Evolutionary conservation across 2,329 filamentous ascomycete genomes (phyloP), one percentile per base, ranked within the genome.

Genomic region (Dryadomyces sulphureus): DNA sequence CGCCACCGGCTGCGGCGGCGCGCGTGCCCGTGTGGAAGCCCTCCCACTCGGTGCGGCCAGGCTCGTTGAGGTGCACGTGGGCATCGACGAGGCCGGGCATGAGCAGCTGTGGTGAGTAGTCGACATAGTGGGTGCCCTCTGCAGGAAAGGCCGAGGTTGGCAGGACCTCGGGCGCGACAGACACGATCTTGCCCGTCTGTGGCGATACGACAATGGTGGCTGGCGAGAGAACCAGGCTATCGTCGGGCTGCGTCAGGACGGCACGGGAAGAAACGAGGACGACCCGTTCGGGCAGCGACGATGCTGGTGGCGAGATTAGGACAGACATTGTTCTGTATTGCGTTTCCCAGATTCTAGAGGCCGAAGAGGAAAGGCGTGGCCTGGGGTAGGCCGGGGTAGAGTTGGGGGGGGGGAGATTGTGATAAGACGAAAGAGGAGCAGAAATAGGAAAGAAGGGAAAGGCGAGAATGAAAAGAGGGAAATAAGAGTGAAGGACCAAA

Each of bases 31-130:
- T 95, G 69, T 82, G 84, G 69, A 98, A 98, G 11, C 92, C 92
- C 60, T 98, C 92, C 92, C 92, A 96, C 74, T 95, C 90, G 45
- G 90, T 95, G 48, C 92, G 77, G 38, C 92, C 92, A 0, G 92
- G 92, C 66, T 98, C 92, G 59, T 96, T 96, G 55, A 96, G 77
- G 66, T 98, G 92, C 34, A 98, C 92, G 62, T 98, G 92, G 32
- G 92, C 90, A 61, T 98, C 92, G 17, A 98, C 90, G 25, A 98
- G 71, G 19, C 92, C 92, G 0, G 92, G 92, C 30, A 96, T 72
- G 35, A 98, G 69, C 41, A 96, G 73, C 62, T 81, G 75, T 11
- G 90, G 87, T 20, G 84, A 86, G 65, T 94, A 80, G 68, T 98
- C 81, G 54, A 77, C 73, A 63, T 96, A 96, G 7, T 71, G 69